phyloP scores from a whole-genome alignment of 805 yeast genomes.

The Yarrowia keelungensis region DNA sequence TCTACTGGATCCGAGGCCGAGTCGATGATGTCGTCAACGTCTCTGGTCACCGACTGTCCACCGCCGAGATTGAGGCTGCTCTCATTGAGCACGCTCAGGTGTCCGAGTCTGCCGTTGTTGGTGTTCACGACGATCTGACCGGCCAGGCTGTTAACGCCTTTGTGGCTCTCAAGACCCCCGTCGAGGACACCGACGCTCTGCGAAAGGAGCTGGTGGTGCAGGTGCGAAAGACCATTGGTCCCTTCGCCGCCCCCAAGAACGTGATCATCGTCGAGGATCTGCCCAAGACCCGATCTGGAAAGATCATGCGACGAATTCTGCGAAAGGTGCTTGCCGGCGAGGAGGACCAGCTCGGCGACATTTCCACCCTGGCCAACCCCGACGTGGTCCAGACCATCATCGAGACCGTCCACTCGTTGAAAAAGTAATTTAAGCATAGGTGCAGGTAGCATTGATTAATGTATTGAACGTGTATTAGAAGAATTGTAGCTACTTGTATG shows the following conservation, averaged over 20 bases:
- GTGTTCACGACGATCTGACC: constrained; percentile 91
- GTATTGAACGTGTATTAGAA: background rate
- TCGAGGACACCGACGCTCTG: constrained; percentile 52
- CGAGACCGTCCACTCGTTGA: constrained; percentile 56
- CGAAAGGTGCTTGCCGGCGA: constrained; percentile 93
- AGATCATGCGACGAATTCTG: constrained; percentile 97
- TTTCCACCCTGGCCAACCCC: constrained; percentile 88
- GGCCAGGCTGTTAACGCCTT: constrained; percentile 98
- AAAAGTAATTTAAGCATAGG: constrained; percentile 46
- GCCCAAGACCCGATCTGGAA: constrained; percentile 98
- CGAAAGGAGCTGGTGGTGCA: constrained; percentile 79
- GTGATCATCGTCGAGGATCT: constrained; percentile 84
- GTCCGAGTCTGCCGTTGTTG: constrained; percentile 96
- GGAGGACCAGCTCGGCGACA: constrained; percentile 88
- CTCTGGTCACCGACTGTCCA: constrained; percentile 96
- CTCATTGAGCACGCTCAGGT: constrained; percentile 79
- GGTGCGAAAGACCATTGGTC: constrained; percentile 90
- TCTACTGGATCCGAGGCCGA: constrained; percentile 97
- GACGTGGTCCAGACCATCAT: constrained; percentile 80
- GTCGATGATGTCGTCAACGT: constrained; percentile 99
- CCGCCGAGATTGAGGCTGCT: constrained; percentile 97
- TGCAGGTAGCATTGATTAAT: no score
- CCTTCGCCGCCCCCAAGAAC: constrained; percentile 93
- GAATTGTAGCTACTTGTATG: background rate
- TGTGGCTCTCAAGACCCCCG: constrained; percentile 75